phyloP scores from a whole-genome alignment of 2,329 filamentous ascomycete species.

The Amphichorda felina region DNA sequence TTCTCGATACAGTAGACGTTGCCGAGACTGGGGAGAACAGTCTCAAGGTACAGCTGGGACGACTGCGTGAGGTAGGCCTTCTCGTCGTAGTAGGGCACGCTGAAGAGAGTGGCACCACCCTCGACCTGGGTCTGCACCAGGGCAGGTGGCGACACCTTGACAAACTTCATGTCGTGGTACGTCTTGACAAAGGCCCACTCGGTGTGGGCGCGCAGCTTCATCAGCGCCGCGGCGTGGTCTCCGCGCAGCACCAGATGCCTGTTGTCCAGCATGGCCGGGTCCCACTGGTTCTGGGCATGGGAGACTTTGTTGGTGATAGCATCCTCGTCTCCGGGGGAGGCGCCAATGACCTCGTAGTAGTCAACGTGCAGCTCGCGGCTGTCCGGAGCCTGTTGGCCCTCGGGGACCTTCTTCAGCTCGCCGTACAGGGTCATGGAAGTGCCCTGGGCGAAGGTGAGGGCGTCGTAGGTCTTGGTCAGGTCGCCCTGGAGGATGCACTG shows the following conservation, averaged over 20 bases:
- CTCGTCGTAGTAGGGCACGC: constrained; percentile 80
- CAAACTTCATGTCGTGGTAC: constrained; percentile 65
- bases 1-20: constrained; percentile 98
- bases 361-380: constrained; percentile 84
- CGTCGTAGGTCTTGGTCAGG: constrained; percentile 85
- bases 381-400: constrained; percentile 67
- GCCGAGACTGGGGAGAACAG: constrained; percentile 77
- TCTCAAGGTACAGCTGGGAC: constrained; percentile 95
- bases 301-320: constrained; percentile 73
- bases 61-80: constrained; percentile 92
- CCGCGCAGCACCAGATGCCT: constrained; percentile 78
- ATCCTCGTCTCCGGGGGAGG: constrained; percentile 76
- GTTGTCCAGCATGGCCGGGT: constrained; percentile 62
- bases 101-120: constrained; percentile 84
- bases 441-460: constrained; percentile 72
- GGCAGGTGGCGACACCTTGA: constrained; percentile 79
- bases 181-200: constrained; percentile 70
- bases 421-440: constrained; percentile 79
- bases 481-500: constrained; percentile 73
- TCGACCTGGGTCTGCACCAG: constrained; percentile 94
- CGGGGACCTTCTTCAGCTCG: constrained; percentile 72
- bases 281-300: constrained; percentile 33
- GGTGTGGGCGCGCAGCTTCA: constrained; percentile 75
- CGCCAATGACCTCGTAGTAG: constrained; percentile 70
- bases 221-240: constrained; percentile 71